Evolutionary conservation across 805 yeast species (phyloP), one percentile per base, ranked within the genome.

Genomic region (Metschnikowia drakensbergensis): DNA sequence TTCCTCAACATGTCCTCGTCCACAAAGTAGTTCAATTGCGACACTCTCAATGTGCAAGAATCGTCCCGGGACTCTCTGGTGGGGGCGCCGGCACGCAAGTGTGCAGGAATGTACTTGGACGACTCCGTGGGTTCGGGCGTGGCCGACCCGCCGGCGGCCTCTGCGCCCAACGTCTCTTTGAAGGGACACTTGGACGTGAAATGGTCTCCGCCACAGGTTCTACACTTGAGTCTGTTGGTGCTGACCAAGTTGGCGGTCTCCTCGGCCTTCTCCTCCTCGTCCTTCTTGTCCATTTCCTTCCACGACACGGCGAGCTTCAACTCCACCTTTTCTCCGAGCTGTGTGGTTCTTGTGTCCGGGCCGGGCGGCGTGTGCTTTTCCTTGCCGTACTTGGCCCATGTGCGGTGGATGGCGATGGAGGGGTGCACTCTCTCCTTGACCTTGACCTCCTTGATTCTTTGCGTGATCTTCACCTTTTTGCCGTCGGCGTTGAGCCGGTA

Each of bases 161-260:
- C 76, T 27, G 77, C 74, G 32, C 84, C 88, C 66, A 92, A 75
- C 34, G 94, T 86, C 61, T 86, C 95, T 74, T 87, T 91, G 80
- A 82, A 89, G 54, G 99, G 99, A 86, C 99, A 94, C 74, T 86
- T 84, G 67, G 89, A 74, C 37, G 97, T 87, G 80, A 84, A 88
- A 77, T 94, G 99, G 58, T 82, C 86, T 64, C 96, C 97, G 52
- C 86, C 87, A 85, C 99, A 94, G 47, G 79, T 74, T 80, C 97
- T 88, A 81, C 99, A 94, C 59, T 70, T 73, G 55, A 82, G 69
- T 53, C 79, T 66, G 59, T 72, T 75, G 55, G 73, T 59, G 29
- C 68, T 63, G 48, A 65, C 64, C 55, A 63, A 55, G 53, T 63
- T 64, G 54, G 72, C 65, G 68, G 68, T 55, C 66, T 70, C 64